These are phyloP conservation scores for Podospora comata DNA, from an alignment of 495 filamentous ascomycete genomes.

Conservation along the genomic window DNA sequence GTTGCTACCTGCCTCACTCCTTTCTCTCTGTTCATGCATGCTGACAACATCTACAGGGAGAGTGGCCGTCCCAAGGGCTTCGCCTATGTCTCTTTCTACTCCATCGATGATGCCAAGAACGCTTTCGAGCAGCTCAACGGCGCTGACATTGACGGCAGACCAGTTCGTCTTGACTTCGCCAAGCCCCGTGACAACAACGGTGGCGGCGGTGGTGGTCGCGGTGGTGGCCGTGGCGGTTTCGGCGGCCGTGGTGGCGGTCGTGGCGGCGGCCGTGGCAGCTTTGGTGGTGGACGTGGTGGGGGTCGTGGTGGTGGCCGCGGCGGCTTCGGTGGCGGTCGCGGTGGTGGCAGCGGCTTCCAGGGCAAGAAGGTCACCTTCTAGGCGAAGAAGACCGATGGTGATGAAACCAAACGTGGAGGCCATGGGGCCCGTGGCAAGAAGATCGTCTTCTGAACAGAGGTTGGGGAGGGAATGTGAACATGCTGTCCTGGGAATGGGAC, in stretches of 20 bases:
- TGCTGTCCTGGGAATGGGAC: background rate
- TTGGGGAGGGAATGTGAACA: background rate
- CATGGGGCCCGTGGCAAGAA: conserved; percentile 81
- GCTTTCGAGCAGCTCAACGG: conserved; percentile 76
- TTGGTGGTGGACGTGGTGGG: conserved; percentile 52
- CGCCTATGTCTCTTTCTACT: conserved; percentile 83
- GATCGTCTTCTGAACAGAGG: conserved; percentile 69
- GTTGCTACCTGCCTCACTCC: conserved; percentile 23
- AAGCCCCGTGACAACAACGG: conserved; percentile 66
- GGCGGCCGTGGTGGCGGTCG: conserved; percentile 48
- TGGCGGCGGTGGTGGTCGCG: conserved; percentile 43
- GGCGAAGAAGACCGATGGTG: conserved; percentile 20
- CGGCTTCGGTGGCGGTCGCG: conserved; percentile 41
- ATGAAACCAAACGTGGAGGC: conserved; percentile 44
- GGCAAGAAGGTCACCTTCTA: conserved; percentile 92
- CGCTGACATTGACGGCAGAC: conserved; percentile 66
- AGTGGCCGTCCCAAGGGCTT: conserved; percentile 89
- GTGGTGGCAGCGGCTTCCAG: conserved; percentile 63
- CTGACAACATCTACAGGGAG: conserved; percentile 56
- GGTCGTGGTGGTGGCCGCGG: conserved; percentile 39
- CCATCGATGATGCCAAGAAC: conserved; percentile 78
- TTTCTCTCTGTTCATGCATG: conserved; percentile 10
- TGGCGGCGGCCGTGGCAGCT: conserved; percentile 51
- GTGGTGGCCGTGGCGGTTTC: conserved; percentile 47
- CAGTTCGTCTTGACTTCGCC: conserved; percentile 87